A percentile compares a stretch with the other conserved stretches of the same genome.
Conservation (phyloP, 2,329 filamentous ascomycete genomes). For the Diatrype stigma region DNA sequence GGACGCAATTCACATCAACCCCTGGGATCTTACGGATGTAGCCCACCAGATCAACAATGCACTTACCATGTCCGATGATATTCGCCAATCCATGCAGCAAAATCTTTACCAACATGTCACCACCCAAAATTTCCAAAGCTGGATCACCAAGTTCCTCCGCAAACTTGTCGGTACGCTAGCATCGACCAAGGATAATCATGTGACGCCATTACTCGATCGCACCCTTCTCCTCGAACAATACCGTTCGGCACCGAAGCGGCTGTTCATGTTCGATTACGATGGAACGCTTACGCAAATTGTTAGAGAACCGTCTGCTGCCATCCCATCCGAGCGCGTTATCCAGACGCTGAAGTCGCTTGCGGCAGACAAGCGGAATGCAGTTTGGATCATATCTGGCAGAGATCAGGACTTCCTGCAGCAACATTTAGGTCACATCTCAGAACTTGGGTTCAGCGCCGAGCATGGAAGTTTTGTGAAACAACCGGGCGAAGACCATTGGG, state of each 20-base stretch:
- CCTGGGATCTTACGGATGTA: slow-evolving; percentile 84
- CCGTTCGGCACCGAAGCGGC: slow-evolving; percentile 66
- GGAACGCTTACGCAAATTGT: slow-evolving; percentile 95
- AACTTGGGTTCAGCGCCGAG: slow-evolving; percentile 91
- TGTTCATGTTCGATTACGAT: slow-evolving; percentile 99
- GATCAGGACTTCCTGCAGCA: slow-evolving; percentile 88
- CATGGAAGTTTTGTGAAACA: slow-evolving; percentile 93
- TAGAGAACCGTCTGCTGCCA: slow-evolving; percentile 80
- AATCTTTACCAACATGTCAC: slow-evolving; percentile 81
- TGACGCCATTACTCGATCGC: slow-evolving; percentile 79
- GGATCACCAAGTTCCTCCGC: slow-evolving; percentile 76
- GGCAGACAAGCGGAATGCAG: slow-evolving; percentile 73
- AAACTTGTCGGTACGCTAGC: slow-evolving; percentile 76
- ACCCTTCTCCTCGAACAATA: slow-evolving; percentile 70
- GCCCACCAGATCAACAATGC: slow-evolving; percentile 79
- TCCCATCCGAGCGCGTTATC: slow-evolving; percentile 80
- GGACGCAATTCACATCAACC: slow-evolving; percentile 92
- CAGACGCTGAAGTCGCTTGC: slow-evolving; percentile 75
- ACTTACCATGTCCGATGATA: slow-evolving; percentile 66
- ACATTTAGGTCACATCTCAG: slow-evolving; percentile 85
- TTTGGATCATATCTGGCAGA: slow-evolving; percentile 98
- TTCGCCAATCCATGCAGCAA: slow-evolving; percentile 65
- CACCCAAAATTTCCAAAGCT: slow-evolving; percentile 78
- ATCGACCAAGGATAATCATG: slow-evolving; percentile 67
- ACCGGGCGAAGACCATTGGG: slow-evolving; percentile 73